These are phyloP conservation scores for Aspergillus steynii DNA, from an alignment of 495 filamentous ascomycete species.

Conservation along the genomic window DNA sequence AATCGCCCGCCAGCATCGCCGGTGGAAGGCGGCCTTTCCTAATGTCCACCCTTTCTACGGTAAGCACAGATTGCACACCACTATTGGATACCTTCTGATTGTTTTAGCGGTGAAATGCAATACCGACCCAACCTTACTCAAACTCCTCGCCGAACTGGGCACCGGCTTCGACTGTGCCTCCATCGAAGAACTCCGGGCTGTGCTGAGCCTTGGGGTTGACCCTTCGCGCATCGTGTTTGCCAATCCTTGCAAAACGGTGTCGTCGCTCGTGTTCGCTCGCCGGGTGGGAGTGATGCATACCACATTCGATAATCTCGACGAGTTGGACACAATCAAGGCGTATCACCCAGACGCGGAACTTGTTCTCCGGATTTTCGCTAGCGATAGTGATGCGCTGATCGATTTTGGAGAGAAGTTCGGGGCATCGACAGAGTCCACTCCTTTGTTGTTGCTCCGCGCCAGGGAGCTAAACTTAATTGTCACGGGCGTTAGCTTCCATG, in stretches of 20 bases:
- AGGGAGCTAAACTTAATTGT: constrained; percentile 29
- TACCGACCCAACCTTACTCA: constrained; percentile 27
- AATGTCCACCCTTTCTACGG: constrained; percentile 14
- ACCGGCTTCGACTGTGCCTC: constrained; percentile 40
- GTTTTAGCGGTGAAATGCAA: constrained; percentile 41
- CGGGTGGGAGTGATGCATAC: constrained; percentile 24
- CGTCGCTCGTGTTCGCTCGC: constrained; percentile 24
- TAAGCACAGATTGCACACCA: not conserved
- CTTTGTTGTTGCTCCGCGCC: constrained; percentile 21
- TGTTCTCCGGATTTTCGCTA: constrained; percentile 31
- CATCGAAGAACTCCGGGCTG: constrained; percentile 26
- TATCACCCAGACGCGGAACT: constrained; percentile 29
- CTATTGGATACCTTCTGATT: not conserved
- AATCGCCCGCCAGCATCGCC: constrained; percentile 10
- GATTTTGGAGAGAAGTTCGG: constrained; percentile 34
- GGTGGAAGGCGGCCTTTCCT: constrained; percentile 10
- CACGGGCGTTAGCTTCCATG: constrained; percentile 40
- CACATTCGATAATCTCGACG: constrained; percentile 39
- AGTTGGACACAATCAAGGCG: constrained; percentile 32
- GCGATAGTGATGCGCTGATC: constrained; percentile 27
- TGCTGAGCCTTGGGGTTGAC: constrained; percentile 29
- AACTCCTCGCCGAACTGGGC: constrained; percentile 25
- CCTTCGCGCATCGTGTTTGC: constrained; percentile 34
- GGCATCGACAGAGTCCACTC: constrained; percentile 20
- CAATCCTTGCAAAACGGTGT: constrained; percentile 32